Percentiles rank a stretch among this genome's conserved stretches.
These are phyloP conservation scores for Musa troglodytarum DNA, from an alignment of 176 grass and related monocot species.

Conservation along the genomic window DNA sequence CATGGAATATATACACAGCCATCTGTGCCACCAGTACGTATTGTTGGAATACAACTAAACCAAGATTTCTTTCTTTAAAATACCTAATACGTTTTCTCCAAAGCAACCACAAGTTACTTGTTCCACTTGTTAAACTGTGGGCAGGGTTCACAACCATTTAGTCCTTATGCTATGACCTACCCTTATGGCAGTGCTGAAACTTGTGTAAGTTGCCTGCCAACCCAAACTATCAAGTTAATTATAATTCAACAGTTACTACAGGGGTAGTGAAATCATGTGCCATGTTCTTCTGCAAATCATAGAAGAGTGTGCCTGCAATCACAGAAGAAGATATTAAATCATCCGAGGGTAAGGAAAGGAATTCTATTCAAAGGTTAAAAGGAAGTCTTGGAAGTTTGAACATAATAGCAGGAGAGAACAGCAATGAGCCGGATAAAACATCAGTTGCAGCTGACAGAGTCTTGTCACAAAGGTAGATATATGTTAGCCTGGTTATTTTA, in stretches of 20 bases:
- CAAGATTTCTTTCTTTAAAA: background rate
- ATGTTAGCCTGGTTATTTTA: background rate
- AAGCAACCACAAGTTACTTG: background rate
- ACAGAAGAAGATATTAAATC: constrained; percentile 60
- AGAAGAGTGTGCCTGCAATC: constrained; percentile 4
- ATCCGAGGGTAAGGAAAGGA: constrained; percentile 79
- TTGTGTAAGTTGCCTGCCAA: constrained; percentile 43
- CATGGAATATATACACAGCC: constrained; percentile 92
- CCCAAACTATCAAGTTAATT: background rate
- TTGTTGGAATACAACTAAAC: background rate
- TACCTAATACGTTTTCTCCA: background rate
- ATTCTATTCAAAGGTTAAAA: constrained; percentile 68
- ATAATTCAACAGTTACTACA: constrained; percentile 1
- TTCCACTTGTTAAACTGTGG: background rate
- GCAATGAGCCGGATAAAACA: constrained; percentile 44
- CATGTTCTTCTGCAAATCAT: background rate
- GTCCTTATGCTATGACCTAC: constrained; percentile 53
- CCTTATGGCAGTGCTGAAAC: constrained; percentile 69
- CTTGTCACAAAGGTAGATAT: constrained; percentile 59
- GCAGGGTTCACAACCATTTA: constrained; percentile 80
- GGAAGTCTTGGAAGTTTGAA: constrained; percentile 97
- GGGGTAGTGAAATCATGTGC: constrained; percentile 21
- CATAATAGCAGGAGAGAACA: constrained; percentile 81
- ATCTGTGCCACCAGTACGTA: constrained; percentile 67
- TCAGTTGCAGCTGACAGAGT: constrained; percentile 60